These are phyloP conservation scores for Pelargonium citronellum DNA, from an alignment of 441 rosid genomes.

Conservation along the genomic window DNA sequence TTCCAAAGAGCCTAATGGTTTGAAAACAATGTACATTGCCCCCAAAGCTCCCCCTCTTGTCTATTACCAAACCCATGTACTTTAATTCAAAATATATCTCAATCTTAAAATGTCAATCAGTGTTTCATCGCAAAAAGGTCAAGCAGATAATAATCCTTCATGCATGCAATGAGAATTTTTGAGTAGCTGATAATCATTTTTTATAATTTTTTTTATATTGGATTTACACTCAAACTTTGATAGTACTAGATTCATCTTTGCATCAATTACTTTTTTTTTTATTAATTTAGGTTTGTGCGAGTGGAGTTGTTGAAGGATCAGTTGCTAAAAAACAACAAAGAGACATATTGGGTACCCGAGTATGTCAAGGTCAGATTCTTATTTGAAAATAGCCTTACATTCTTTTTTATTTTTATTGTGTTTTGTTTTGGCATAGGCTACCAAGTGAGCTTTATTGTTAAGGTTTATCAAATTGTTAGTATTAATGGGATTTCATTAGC, in stretches of 20 bases:
- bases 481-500: no score
- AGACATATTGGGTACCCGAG: conserved; percentile 97
- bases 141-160: not conserved
- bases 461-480: no score
- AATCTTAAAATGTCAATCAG: not conserved
- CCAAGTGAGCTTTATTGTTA: not conserved
- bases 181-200: not conserved
- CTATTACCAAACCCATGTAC: not conserved
- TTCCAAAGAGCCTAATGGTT: not conserved
- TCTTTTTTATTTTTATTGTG: not conserved
- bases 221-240: not conserved
- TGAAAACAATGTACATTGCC: no score
- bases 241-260: not conserved
- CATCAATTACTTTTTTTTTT: not conserved
- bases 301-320: conserved; percentile 79
- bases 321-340: conserved; percentile 74
- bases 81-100: not conserved
- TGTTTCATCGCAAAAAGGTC: not conserved
- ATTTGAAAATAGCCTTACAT: conserved; percentile 3
- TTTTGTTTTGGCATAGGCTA: not conserved
- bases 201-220: not conserved
- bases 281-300: conserved; percentile 69
- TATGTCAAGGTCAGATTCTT: conserved; percentile 74
- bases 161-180: not conserved
- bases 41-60: no score